Conservation (phyloP, 2,329 filamentous ascomycete genomes). For the Fusarium illudens region DNA sequence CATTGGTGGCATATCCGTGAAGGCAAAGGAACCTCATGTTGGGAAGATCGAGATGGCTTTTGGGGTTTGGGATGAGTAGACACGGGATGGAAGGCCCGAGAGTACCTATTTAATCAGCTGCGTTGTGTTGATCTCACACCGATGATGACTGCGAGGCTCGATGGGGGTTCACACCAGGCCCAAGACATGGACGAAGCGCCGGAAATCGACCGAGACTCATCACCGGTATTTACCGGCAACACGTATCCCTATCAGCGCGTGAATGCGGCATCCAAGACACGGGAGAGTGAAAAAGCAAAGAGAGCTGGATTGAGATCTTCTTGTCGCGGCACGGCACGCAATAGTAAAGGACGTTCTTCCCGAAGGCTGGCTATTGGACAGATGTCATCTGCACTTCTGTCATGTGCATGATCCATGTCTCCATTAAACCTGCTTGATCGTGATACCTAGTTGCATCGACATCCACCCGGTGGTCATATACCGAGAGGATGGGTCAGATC, state of each 20-base stretch:
- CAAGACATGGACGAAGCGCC: background rate
- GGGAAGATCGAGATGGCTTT: background rate
- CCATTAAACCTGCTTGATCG: background rate
- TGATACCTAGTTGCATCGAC: background rate
- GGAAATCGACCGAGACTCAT: background rate
- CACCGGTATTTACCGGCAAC: background rate
- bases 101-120: background rate
- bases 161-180: background rate
- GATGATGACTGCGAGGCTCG: background rate
- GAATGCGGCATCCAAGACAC: background rate
- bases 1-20: background rate
- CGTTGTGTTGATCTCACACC: background rate
- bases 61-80: background rate
- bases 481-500: background rate
- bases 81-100: background rate
- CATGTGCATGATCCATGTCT: background rate
- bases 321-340: background rate
- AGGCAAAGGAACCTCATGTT: background rate
- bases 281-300: background rate
- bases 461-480: background rate
- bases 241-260: background rate
- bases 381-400: background rate
- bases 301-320: background rate
- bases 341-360: background rate
- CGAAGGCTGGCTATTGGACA: background rate